A percentile compares a stretch with the other conserved stretches of the same genome.
Conservation (phyloP, 768 basidiomycete genomes). For the Arthromyces matolae region DNA sequence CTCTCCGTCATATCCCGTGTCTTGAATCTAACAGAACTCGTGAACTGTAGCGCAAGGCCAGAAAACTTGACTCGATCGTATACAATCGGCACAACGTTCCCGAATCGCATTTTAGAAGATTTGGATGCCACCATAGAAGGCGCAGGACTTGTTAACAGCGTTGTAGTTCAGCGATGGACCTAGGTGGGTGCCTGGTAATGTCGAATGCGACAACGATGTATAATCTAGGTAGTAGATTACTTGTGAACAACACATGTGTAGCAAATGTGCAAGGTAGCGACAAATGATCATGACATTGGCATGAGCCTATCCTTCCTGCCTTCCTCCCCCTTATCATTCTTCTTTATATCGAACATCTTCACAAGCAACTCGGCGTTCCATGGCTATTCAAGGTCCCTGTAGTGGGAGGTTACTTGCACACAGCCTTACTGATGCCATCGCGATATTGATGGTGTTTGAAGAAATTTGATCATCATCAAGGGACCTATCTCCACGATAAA, state of each 20-base stretch:
- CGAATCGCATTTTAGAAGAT: constrained; percentile 68
- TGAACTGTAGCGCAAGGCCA: constrained; percentile 56
- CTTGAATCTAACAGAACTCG: not conserved
- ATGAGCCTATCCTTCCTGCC: no score
- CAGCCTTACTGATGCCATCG: no score
- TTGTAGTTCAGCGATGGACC: constrained; percentile 79
- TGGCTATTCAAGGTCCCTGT: no score
- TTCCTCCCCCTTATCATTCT: no score
- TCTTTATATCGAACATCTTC: no score
- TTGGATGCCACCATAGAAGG: constrained; percentile 61
- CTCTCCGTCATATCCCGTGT: not conserved
- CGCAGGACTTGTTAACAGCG: constrained; percentile 75
- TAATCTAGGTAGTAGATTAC: constrained; percentile 5
- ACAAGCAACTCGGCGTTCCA: no score
- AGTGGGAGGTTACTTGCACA: no score
- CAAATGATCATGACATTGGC: no score
- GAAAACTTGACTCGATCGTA: constrained; percentile 62
- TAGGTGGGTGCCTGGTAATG: constrained; percentile 20
- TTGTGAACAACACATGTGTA: no score
- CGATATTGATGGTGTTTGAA: no score
- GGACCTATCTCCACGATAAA: no score
- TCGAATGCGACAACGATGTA: constrained; percentile 5
- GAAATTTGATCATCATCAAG: constrained; percentile 10
- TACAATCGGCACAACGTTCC: constrained; percentile 87
- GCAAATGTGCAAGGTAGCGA: no score